Percentiles rank a stretch among this genome's conserved stretches.
Evolutionary conservation across 163 green algal genomes (phyloP).

Genomic region (Dunaliella salina): DNA sequence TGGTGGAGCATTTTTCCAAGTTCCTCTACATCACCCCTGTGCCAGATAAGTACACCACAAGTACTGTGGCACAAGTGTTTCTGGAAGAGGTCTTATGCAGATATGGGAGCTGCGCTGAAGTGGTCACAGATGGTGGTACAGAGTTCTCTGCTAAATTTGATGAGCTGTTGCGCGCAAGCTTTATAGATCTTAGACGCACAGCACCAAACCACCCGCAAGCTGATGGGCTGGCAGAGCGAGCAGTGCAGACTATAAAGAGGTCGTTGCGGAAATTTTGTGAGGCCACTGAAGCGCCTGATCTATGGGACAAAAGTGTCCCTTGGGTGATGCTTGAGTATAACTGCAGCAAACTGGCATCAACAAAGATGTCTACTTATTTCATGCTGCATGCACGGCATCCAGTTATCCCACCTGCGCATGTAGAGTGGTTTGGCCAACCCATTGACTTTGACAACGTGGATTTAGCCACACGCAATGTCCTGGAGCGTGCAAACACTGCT

Average conservation of each 20-base stretch:
- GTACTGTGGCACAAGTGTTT: too few species aligned
- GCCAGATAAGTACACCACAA: slow-evolving; percentile 18
- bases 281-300: not conserved
- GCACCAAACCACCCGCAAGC: too few species aligned
- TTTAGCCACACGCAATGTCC: too few species aligned
- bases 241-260: slow-evolving; percentile 14
- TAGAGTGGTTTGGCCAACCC: not conserved
- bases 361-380: slow-evolving; percentile 18
- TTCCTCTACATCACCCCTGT: slow-evolving; percentile 20
- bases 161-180: slow-evolving; percentile 8
- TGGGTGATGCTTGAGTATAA: slow-evolving; percentile 29
- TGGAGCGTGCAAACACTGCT: too few species aligned
- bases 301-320: slow-evolving; percentile 13
- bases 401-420: too few species aligned
- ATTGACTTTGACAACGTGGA: slow-evolving; percentile 16
- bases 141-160: slow-evolving; percentile 27
- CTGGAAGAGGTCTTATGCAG: slow-evolving; percentile 16
- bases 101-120: slow-evolving; percentile 27
- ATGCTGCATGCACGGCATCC: too few species aligned
- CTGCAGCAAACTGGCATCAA: slow-evolving; percentile 21
- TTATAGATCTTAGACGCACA: slow-evolving; percentile 24
- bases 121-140: slow-evolving; percentile 31
- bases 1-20: too few species aligned
- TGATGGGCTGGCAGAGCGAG: slow-evolving; percentile 21
- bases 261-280: slow-evolving; percentile 6